Conservation (phyloP, 164 flowering plant species). For the Amborella trichopoda region DNA sequence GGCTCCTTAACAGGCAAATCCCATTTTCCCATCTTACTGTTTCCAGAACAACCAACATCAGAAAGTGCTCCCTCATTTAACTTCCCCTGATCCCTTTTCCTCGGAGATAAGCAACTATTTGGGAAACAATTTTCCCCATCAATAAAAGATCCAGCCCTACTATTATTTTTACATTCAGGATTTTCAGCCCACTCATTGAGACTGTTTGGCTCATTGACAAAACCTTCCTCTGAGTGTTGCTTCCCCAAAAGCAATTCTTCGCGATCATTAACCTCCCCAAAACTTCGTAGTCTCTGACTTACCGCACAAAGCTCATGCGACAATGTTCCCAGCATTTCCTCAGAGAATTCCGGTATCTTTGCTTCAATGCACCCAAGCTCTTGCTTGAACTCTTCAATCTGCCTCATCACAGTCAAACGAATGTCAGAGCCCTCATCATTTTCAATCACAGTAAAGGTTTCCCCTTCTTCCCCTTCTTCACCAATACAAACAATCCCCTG, state of each 20-base stretch:
- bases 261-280: not conserved
- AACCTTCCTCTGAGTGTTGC: not conserved
- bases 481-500: constrained; percentile 21
- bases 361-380: not conserved
- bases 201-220: not conserved
- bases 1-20: not conserved
- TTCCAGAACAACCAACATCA: not conserved
- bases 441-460: not conserved
- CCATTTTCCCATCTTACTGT: not conserved
- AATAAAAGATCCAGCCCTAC: not conserved
- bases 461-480: not conserved
- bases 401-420: not conserved
- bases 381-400: not conserved
- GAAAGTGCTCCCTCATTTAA: too few species aligned
- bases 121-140: too few species aligned
- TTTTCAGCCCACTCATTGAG: not conserved
- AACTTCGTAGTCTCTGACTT: not conserved
- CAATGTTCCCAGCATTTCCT: not conserved
- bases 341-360: not conserved
- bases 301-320: not conserved
- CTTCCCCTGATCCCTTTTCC: too few species aligned
- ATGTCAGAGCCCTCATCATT: not conserved
- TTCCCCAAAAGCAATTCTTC: not conserved
- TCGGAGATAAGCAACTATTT: too few species aligned
- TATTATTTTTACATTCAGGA: not conserved